phyloP scores from a whole-genome alignment of 1,284 basidiomycete genomes.

The Fomes fomentarius region DNA sequence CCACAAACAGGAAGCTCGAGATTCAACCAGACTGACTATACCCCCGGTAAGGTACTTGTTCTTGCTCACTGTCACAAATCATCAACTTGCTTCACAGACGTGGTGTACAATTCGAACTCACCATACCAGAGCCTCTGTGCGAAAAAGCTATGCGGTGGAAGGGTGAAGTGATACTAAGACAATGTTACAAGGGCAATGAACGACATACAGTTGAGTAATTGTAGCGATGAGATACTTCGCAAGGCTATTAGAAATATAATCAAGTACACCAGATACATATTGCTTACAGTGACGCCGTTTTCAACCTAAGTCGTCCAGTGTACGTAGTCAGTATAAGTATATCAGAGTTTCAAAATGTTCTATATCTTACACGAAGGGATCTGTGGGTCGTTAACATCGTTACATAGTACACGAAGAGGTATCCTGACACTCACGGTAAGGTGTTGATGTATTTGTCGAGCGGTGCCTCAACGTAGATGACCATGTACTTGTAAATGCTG shows the following conservation, averaged over 20 bases:
- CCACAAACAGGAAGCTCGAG: no score
- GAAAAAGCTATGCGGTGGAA: background rate
- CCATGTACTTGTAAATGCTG: no score
- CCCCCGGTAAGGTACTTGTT: background rate
- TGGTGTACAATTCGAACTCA: background rate
- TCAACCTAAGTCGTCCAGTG: no score
- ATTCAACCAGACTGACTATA: no score
- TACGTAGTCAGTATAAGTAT: no score
- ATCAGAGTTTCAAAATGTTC: no score
- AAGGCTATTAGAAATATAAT: background rate
- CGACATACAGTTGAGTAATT: background rate
- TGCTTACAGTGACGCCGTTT: background rate
- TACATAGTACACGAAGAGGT: no score
- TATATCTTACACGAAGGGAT: no score
- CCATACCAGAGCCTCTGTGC: background rate
- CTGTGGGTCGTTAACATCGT: no score
- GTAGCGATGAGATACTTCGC: background rate
- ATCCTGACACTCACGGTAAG: background rate
- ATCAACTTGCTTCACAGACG: background rate
- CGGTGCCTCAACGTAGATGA: no score
- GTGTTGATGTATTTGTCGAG: no score
- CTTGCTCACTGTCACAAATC: background rate
- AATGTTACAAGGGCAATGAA: background rate
- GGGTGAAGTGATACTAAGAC: background rate
- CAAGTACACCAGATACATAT: background rate